Percentiles rank a stretch among this genome's conserved stretches.
Evolutionary conservation across 768 basidiomycete genomes (phyloP).

Genomic region (Tulasnella sp.): DNA sequence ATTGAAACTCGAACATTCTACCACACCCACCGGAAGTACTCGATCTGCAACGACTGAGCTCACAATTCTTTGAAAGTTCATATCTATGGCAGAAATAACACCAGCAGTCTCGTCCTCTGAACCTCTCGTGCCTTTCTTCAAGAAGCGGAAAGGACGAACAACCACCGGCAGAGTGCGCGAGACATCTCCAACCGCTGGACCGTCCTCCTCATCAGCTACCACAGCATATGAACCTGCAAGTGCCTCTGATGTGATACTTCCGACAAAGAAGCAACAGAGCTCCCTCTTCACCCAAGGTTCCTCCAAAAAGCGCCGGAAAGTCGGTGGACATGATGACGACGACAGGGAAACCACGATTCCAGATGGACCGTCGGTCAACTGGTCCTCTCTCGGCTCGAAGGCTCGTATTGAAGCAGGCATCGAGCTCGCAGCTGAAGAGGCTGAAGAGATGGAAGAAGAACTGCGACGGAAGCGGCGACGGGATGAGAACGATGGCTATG

Average conservation of each 20-base stretch:
- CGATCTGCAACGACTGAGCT: background rate
- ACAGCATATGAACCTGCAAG: conserved; percentile 29
- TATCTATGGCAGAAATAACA: conserved; percentile 8
- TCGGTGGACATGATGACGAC: conserved; percentile 40
- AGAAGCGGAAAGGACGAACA: conserved; percentile 57
- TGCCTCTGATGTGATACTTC: conserved; percentile 66
- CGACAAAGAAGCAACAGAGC: conserved; percentile 50
- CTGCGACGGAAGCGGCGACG: conserved; percentile 42
- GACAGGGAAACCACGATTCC: conserved; percentile 37
- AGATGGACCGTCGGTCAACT: conserved; percentile 53
- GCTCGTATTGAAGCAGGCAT: conserved; percentile 63
- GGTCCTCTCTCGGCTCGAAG: conserved; percentile 49
- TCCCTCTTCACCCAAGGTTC: conserved; percentile 73
- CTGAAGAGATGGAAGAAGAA: conserved; percentile 64
- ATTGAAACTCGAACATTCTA: too few species aligned
- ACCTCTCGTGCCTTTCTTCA: conserved; percentile 68
- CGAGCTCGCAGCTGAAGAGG: conserved; percentile 72
- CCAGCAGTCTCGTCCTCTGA: conserved; percentile 3
- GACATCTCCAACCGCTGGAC: conserved; percentile 38
- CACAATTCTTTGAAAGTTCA: background rate
- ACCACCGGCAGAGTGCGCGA: conserved; percentile 67
- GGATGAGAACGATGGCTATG: conserved; percentile 28
- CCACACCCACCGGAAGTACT: background rate
- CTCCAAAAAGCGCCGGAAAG: conserved; percentile 39
- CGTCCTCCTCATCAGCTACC: conserved; percentile 27